A percentile compares a stretch with the other conserved stretches of the same genome.
Evolutionary conservation across 805 yeast species (phyloP).

Genomic region (Lipomyces kockii): DNA sequence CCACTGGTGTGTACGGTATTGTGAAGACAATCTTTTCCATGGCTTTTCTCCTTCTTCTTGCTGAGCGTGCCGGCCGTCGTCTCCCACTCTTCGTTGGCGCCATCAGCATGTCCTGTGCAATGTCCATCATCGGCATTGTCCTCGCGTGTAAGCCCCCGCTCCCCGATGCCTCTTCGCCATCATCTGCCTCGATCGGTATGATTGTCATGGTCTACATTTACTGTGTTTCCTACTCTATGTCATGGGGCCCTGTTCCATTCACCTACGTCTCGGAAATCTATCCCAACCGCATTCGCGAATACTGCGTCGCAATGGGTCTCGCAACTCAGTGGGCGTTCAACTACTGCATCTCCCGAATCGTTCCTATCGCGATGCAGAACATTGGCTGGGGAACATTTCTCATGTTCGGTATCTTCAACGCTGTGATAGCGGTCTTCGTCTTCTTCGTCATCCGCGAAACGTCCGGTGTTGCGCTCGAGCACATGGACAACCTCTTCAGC

Average conservation of each 20-base stretch:
- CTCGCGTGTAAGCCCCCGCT: constrained; percentile 23
- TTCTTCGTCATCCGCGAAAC: constrained; percentile 66
- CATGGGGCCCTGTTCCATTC: constrained; percentile 36
- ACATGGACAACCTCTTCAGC: constrained; percentile 69
- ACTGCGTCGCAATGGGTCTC: constrained; percentile 33
- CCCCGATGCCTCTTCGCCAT: constrained; percentile 14
- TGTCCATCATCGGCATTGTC: constrained; percentile 38
- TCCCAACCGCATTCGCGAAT: constrained; percentile 33
- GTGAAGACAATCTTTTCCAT: constrained; percentile 37
- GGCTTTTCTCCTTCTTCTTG: constrained; percentile 37
- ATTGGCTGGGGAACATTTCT: constrained; percentile 36
- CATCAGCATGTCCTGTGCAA: constrained; percentile 34
- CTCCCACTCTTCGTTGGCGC: constrained; percentile 38
- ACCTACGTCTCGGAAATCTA: constrained; percentile 32
- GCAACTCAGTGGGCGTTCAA: constrained; percentile 36
- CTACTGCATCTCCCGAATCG: constrained; percentile 27
- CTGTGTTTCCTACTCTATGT: constrained; percentile 26
- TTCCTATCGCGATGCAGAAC: constrained; percentile 27
- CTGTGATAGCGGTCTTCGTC: constrained; percentile 51
- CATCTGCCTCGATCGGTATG: constrained; percentile 29
- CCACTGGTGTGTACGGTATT: constrained; percentile 37
- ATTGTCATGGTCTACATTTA: constrained; percentile 32
- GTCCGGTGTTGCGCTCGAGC: constrained; percentile 72
- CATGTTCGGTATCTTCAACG: constrained; percentile 34
- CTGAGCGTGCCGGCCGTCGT: constrained; percentile 41